These are phyloP conservation scores for Acrocalymma vagum DNA, from an alignment of 2,329 filamentous ascomycete genomes.

Conservation along the genomic window DNA sequence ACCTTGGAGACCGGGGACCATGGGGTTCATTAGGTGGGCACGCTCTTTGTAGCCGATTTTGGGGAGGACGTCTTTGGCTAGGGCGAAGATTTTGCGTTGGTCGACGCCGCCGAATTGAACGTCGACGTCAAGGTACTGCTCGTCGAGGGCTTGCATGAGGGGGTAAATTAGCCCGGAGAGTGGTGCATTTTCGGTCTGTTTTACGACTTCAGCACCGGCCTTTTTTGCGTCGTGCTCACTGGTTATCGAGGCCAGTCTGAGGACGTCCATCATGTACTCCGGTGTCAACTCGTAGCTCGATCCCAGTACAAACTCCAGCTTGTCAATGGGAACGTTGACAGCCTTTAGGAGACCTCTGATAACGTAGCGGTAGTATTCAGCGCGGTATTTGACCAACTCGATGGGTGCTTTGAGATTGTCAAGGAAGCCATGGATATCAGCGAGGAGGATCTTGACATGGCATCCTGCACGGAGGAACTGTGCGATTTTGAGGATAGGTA, in stretches of 20 bases:
- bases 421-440: conserved; percentile 72
- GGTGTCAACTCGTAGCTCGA: conserved; percentile 77
- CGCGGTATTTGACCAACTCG: conserved; percentile 83
- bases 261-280: conserved; percentile 87
- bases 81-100: conserved; percentile 87
- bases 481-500: conserved; percentile 87
- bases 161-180: conserved; percentile 82
- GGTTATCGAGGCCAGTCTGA: conserved; percentile 74
- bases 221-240: conserved; percentile 86
- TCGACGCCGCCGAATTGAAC: conserved; percentile 82
- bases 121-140: conserved; percentile 83
- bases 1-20: conserved; percentile 84
- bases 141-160: conserved; percentile 88
- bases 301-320: conserved; percentile 84
- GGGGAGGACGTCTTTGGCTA: conserved; percentile 84
- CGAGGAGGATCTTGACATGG: conserved; percentile 80
- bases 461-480: conserved; percentile 87
- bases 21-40: conserved; percentile 81
- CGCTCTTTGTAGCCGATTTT: conserved; percentile 82
- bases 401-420: conserved; percentile 87
- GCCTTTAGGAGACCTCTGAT: conserved; percentile 80
- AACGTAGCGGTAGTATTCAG: conserved; percentile 81
- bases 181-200: conserved; percentile 82
- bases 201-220: conserved; percentile 92
- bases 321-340: conserved; percentile 79